Evolutionary conservation across 2,329 filamentous ascomycete species (phyloP).

Genomic region (Monosporascus cannonballus): DNA sequence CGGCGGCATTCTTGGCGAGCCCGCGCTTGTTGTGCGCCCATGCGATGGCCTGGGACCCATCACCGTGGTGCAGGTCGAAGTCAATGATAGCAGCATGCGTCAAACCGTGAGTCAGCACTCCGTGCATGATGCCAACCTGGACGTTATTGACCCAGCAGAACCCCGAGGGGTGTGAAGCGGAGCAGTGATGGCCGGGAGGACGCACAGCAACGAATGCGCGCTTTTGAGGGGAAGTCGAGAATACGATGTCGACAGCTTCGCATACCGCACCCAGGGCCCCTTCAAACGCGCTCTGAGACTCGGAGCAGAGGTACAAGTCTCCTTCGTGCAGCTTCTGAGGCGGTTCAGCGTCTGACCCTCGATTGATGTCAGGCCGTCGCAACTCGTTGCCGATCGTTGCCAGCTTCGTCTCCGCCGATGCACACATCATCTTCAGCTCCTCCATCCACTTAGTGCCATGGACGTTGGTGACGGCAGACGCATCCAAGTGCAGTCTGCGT

Average conservation of each 20-base stretch:
- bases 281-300: conserved; percentile 82
- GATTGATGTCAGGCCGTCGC: conserved; percentile 58
- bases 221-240: conserved; percentile 54
- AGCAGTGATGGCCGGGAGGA: conserved; percentile 94
- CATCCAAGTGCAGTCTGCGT: conserved; percentile 63
- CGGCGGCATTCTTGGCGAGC: conserved; percentile 62
- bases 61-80: conserved; percentile 86
- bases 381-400: conserved; percentile 74
- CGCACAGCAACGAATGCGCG: conserved; percentile 89
- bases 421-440: conserved; percentile 80
- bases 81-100: conserved; percentile 94
- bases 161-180: conserved; percentile 79
- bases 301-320: conserved; percentile 83
- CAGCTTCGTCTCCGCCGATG: conserved; percentile 70
- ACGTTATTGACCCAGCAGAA: conserved; percentile 99
- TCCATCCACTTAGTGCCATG: conserved; percentile 93
- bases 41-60: conserved; percentile 90
- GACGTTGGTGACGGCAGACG: conserved; percentile 78
- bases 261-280: conserved; percentile 89
- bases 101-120: conserved; percentile 72
- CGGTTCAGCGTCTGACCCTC: conserved; percentile 36
- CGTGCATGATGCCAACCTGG: conserved; percentile 92
- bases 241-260: conserved; percentile 84
- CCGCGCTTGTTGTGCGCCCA: conserved; percentile 83
- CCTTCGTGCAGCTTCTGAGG: conserved; percentile 70